Conservation (phyloP, 805 yeast genomes). For the Zygoascus tannicola region DNA sequence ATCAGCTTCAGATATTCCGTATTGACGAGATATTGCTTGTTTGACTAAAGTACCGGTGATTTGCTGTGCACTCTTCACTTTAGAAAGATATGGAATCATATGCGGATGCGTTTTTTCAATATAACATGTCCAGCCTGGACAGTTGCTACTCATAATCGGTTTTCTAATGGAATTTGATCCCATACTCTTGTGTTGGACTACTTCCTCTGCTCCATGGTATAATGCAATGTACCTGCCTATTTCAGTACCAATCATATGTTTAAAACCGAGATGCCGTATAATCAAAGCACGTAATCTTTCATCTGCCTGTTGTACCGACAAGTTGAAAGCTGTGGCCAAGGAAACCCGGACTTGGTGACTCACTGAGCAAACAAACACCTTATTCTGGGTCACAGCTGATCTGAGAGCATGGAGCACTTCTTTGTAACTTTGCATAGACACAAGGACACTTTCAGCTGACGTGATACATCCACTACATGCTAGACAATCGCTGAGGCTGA, state of each 20-base stretch:
- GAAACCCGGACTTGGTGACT: slow-evolving; percentile 84
- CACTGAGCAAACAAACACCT: slow-evolving; percentile 61
- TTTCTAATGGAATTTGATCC: slow-evolving; percentile 5
- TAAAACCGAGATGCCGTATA: slow-evolving; percentile 52
- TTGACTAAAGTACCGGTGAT: slow-evolving; percentile 78
- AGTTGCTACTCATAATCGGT: slow-evolving; percentile 62
- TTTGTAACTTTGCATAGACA: slow-evolving; percentile 81
- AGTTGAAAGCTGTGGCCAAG: slow-evolving; percentile 54
- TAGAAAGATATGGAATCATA: slow-evolving; percentile 58
- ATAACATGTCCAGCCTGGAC: slow-evolving; percentile 96
- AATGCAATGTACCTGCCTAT: slow-evolving; percentile 66
- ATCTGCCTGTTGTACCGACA: slow-evolving; percentile 52
- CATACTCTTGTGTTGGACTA: slow-evolving; percentile 11
- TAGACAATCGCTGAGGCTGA: slow-evolving; percentile 82
- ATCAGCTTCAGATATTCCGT: slow-evolving; percentile 23
- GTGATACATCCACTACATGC: slow-evolving; percentile 98
- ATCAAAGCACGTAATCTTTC: slow-evolving; percentile 50
- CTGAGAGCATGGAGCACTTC: slow-evolving; percentile 58
- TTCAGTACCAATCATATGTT: slow-evolving; percentile 74
- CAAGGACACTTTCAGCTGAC: slow-evolving; percentile 89
- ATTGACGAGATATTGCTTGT: slow-evolving; percentile 33
- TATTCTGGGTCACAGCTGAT: slow-evolving; percentile 22
- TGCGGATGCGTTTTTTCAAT: slow-evolving; percentile 94
- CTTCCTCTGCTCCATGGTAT: slow-evolving; percentile 38
- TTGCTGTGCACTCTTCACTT: slow-evolving; percentile 85